Base-by-base conservation (phyloP, 2,329 filamentous ascomycete species). In the Periconia digitata region DNA sequence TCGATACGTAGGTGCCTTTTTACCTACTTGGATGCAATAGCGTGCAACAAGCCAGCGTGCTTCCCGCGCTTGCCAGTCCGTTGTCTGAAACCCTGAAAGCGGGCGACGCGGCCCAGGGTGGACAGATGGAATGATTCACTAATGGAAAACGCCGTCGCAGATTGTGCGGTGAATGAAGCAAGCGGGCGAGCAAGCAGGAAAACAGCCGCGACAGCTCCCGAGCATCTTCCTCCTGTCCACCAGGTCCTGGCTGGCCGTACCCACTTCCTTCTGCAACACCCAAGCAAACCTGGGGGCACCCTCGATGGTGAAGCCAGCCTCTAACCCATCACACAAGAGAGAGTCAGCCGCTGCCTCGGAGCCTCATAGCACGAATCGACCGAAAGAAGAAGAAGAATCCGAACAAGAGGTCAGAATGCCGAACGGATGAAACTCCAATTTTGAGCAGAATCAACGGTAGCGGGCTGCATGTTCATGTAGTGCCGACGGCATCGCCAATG, bases 41-140 rank as follows among this genome's bases (percentile, higher is more conserved):
- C 40, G 43, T 51, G 54, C 27, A 12, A 15, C 27, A 10, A 13
- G 27, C 4, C 27, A 10, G 27, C 27, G 27, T 32, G 50, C 47
- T 49, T 65, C 56, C 62, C 64, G 65, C 66, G 66, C 61, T 63
- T 67, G 64, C 64, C 66, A 50, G 56, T 38, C 53, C 49, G 55
- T 39, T 52, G 48, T 51, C 59, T 67, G 65, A 67, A 68, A 64
- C 64, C 51, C 32, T 23, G 29, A 55, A 54, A 53, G 51, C 56
- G 54, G 53, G 41, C 56, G 44, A 58, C 56, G 56, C 59, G 54
- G 58, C 56, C 27, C 62, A 50, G 37, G 17, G 49, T n/a, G n/a
- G n/a, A n/a, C n/a, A n/a, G n/a, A n/a, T n/a, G n/a, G n/a, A n/a
- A n/a, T n/a, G 27, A 34, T 44, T 60, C 55, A 59, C 43, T 44